Evolutionary conservation across 495 filamentous ascomycete genomes (phyloP), one percentile per base, ranked within the genome.

Genomic region (Sordaria brevicollis): DNA sequence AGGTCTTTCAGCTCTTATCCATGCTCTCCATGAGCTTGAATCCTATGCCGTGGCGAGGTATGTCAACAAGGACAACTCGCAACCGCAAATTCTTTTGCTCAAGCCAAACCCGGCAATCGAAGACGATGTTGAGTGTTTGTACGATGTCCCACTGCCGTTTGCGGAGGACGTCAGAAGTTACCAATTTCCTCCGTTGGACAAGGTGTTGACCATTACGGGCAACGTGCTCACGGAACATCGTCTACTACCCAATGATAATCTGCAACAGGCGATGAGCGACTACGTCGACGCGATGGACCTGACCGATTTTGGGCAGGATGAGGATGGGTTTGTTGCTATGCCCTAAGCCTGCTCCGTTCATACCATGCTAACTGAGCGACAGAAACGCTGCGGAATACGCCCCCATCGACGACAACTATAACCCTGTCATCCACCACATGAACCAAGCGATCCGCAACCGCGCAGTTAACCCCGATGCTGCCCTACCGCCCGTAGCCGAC

Each of bases 251-350:
- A 89, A 79, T n/a, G 84, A 89, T 15, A 86, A 90, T 6, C 81
- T 98, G 69, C 83, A 87, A 41, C 78, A 89, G 37, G 89, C 92
- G 1, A 97, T 98, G 94, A 89, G 88, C 74, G 88, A 91, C 70
- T 97, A 93, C 75, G 93, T 99, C 2, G 92, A 97, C 74, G 88
- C 86, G 43, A 98, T 99, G 96, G 94, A 99, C 75, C 81, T 99
- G 4, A 90, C 89, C 31, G 80, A 73, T 0, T 86, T 80, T 73
- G 81, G 75, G 11, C 78, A 75, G 34, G 84, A 86, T 57, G 92
- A 94, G 31, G 88, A 94, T 71, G 93, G 90, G 90, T 91, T 79
- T 76, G 83, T 74, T 33, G 0, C n/a, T 35, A 4, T 1, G 10
- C 1, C 13, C 31, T 10, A 33, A 17, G 4, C 36, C 11, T 66